These are phyloP conservation scores for Tillandsia fasciculata DNA, from an alignment of 176 grass and related monocot species.

Conservation along the genomic window DNA sequence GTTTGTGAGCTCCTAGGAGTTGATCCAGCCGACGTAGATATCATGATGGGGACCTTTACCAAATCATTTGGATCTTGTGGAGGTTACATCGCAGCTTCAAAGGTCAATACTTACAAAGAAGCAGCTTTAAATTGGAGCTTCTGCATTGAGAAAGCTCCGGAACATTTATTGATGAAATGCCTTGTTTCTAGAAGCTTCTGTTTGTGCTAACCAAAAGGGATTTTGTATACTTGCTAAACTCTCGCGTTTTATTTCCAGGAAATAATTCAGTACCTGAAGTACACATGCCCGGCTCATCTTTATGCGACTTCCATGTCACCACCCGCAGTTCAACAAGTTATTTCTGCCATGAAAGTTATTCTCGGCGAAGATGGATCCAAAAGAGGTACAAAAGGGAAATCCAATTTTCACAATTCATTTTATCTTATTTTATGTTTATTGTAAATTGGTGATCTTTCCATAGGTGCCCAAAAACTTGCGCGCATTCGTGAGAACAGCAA, in stretches of 20 bases:
- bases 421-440: too few relatives aligned
- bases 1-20: constrained; percentile 85
- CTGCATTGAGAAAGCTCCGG: too few relatives aligned
- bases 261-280: constrained; percentile 78
- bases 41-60: constrained; percentile 93
- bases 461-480: constrained; percentile 78
- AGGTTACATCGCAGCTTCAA: constrained; percentile 79
- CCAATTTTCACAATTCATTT: not conserved
- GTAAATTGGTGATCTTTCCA: not conserved
- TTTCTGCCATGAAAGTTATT: constrained; percentile 82
- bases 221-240: constrained; percentile 5
- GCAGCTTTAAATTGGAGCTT: too few relatives aligned
- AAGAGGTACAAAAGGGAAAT: constrained; percentile 35
- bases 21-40: constrained; percentile 66
- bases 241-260: constrained; percentile 37
- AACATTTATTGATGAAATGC: too few relatives aligned
- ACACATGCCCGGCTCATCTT: constrained; percentile 74
- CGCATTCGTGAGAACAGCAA: constrained; percentile 94
- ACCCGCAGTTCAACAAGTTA: constrained; percentile 86
- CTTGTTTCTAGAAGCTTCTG: too few relatives aligned
- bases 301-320: constrained; percentile 97
- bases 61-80: constrained; percentile 83
- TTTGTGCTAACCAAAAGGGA: not conserved
- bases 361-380: constrained; percentile 90
- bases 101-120: constrained; percentile 18